phyloP scores from a whole-genome alignment of 768 basidiomycete genomes.

The Candolleomyces aberdarensis region DNA sequence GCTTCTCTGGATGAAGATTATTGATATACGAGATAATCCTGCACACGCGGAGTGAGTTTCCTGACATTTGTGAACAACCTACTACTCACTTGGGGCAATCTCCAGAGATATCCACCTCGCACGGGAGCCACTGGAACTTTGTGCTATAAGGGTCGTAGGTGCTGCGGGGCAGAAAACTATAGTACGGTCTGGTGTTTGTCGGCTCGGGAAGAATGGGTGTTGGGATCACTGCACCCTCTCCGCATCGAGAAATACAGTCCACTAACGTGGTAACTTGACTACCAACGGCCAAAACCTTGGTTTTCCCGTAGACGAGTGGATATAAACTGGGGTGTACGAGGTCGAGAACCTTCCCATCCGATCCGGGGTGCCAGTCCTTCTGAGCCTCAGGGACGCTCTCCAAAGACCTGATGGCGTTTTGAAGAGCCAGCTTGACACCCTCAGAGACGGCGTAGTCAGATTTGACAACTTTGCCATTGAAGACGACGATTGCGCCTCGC shows the following conservation, averaged over 20 bases:
- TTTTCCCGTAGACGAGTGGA: conserved; percentile 30
- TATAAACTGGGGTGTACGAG: conserved; percentile 43
- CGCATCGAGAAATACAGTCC: conserved; percentile 15
- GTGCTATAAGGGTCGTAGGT: neutral
- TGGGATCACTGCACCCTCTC: conserved; percentile 13
- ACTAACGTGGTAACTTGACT: conserved; percentile 4
- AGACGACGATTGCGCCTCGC: conserved; percentile 13
- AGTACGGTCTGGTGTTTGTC: neutral
- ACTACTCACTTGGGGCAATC: conserved; percentile 13
- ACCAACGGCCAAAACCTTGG: conserved; percentile 13
- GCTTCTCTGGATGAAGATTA: conserved; percentile 30
- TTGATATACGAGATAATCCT: conserved; percentile 36
- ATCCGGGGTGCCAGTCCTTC: conserved; percentile 45
- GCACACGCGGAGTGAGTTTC: neutral
- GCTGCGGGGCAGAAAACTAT: no score
- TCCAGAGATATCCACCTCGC: conserved; percentile 14
- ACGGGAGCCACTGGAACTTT: conserved; percentile 14
- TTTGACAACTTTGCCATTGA: conserved; percentile 13
- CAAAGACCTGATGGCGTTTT: conserved; percentile 20
- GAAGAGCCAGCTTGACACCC: conserved; percentile 15
- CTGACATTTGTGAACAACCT: neutral
- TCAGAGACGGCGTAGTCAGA: conserved; percentile 28
- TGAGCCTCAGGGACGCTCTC: conserved; percentile 31
- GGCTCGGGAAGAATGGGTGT: neutral
- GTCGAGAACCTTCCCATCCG: conserved; percentile 39